Evolutionary conservation across 2,329 filamentous ascomycete species (phyloP).

Genomic region (Aureobasidium lini): DNA sequence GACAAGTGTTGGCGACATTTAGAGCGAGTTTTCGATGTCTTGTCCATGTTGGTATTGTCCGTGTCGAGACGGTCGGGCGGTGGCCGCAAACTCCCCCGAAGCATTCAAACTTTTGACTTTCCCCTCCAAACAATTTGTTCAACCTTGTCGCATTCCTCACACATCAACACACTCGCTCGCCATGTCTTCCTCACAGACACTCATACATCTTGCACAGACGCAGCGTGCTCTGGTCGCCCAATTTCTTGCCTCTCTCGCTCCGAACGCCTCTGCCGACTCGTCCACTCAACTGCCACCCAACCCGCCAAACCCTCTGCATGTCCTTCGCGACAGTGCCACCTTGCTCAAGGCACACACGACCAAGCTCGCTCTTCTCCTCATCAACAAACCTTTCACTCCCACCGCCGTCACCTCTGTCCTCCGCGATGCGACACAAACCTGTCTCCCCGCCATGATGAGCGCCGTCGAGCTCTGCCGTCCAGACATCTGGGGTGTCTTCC

Average conservation of each 20-base stretch:
- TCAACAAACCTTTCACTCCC: slow-evolving; percentile 80
- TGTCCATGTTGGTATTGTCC: background rate
- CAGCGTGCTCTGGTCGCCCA: slow-evolving; percentile 26
- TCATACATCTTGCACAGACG: slow-evolving; percentile 24
- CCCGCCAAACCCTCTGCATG: slow-evolving; percentile 50
- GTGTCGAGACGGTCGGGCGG: background rate
- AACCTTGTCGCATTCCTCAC: background rate
- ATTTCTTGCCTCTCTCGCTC: slow-evolving; percentile 24
- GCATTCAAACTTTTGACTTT: background rate
- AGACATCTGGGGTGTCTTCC: slow-evolving; percentile 53
- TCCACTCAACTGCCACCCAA: slow-evolving; percentile 21
- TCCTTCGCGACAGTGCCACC: slow-evolving; percentile 63
- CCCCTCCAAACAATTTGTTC: background rate
- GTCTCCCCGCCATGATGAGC: slow-evolving; percentile 67
- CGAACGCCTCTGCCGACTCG: slow-evolving; percentile 17
- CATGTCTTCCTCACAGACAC: slow-evolving; percentile 23
- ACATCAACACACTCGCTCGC: background rate
- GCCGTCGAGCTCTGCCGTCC: slow-evolving; percentile 60
- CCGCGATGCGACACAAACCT: slow-evolving; percentile 60
- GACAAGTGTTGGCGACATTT: slow-evolving; percentile 35
- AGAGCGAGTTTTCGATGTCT: background rate
- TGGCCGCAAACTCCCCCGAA: background rate
- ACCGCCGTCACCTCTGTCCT: slow-evolving; percentile 66
- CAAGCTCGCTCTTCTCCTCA: slow-evolving; percentile 77
- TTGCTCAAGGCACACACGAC: slow-evolving; percentile 77